Percentiles rank a stretch among this genome's conserved stretches.
phyloP scores from a whole-genome alignment of 1,139 yeast genomes.

The Meyerozyma carpophila region DNA sequence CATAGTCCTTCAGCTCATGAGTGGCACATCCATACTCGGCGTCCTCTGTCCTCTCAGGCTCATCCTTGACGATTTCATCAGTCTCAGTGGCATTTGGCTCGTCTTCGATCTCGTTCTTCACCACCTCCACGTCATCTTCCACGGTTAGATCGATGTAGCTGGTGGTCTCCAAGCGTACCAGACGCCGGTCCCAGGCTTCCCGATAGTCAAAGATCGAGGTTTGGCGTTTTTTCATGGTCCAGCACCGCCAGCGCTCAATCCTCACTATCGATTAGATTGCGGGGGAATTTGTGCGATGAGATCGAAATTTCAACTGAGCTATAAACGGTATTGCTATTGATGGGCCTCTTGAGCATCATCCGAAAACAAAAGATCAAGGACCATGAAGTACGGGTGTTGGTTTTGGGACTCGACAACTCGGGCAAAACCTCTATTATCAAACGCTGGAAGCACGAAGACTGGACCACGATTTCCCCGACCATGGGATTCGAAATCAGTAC shows the following conservation, averaged over 20 bases:
- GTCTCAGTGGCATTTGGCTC: no score
- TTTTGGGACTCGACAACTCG: constrained; percentile 82
- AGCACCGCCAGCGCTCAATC: not conserved
- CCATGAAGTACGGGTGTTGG: constrained; percentile 64
- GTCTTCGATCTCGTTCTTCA: no score
- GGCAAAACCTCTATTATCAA: constrained; percentile 83
- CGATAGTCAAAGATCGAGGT: not conserved
- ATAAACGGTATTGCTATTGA: constrained; percentile 13
- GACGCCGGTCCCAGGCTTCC: not conserved
- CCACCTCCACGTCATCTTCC: not conserved
- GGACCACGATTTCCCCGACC: constrained; percentile 39
- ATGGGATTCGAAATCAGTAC: constrained; percentile 51
- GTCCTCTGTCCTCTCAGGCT: no score
- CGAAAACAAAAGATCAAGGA: constrained; percentile 80
- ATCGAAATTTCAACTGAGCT: not conserved
- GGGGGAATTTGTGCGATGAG: constrained; percentile 1
- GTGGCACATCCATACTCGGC: no score
- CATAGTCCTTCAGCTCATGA: no score
- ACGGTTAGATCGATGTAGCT: not conserved
- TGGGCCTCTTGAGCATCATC: constrained; percentile 84
- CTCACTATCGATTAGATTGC: not conserved
- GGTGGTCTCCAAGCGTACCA: not conserved
- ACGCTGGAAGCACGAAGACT: constrained; percentile 50
- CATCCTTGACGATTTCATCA: no score
- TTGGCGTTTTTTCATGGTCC: not conserved